phyloP scores from a whole-genome alignment of 495 filamentous ascomycete genomes.

The Hypoxylon intermedium region DNA sequence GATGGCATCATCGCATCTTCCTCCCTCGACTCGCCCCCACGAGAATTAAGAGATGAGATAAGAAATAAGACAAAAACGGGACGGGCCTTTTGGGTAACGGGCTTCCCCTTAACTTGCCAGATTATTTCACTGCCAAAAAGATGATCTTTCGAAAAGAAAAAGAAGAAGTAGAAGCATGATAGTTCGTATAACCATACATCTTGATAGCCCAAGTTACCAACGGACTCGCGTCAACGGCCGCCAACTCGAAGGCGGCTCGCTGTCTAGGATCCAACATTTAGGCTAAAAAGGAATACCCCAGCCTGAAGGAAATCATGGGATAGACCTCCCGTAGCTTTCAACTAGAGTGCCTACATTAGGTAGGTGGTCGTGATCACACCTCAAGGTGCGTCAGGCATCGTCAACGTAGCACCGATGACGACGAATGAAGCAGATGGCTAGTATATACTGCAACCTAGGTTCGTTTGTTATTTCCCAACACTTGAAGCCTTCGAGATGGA shows the following conservation, averaged over 20 bases:
- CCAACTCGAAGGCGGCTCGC: slow-evolving; percentile 9
- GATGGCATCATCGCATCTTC: slow-evolving; percentile 26
- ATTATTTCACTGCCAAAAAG: not conserved
- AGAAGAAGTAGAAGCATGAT: too few relatives aligned
- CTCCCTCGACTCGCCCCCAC: slow-evolving; percentile 16
- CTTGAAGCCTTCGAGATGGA: not conserved
- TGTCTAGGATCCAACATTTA: slow-evolving; percentile 26
- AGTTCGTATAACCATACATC: slow-evolving; percentile 11
- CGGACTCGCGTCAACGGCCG: slow-evolving; percentile 14
- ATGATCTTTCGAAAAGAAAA: not conserved
- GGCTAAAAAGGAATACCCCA: slow-evolving; percentile 20
- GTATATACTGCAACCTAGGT: slow-evolving; percentile 1
- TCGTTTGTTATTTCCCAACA: not conserved
- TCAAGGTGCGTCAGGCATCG: slow-evolving; percentile 23
- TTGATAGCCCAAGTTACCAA: not conserved
- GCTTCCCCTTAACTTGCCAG: not conserved
- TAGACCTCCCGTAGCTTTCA: slow-evolving; percentile 7
- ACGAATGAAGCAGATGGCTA: slow-evolving; percentile 3
- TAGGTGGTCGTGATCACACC: slow-evolving; percentile 25
- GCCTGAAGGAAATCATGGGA: slow-evolving; percentile 9
- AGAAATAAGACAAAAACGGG: slow-evolving; percentile 26
- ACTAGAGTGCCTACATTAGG: slow-evolving; percentile 20
- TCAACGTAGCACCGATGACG: slow-evolving; percentile 34
- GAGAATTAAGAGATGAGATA: slow-evolving; percentile 29
- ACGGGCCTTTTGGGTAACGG: slow-evolving; percentile 26